Conservation (phyloP, 805 yeast genomes). For the Teunomyces barrocoloradensis region DNA sequence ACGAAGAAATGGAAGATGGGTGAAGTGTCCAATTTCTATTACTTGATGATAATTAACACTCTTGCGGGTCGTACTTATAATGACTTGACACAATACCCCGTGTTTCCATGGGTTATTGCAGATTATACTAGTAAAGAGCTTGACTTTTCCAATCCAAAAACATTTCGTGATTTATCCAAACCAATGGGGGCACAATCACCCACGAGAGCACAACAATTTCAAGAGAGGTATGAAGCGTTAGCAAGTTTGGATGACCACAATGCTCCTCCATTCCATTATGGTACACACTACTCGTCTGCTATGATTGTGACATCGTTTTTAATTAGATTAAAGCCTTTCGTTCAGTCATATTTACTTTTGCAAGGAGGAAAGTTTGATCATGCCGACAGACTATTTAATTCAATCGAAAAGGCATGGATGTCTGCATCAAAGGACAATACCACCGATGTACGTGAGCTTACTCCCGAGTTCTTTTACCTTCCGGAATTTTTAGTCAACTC, state of each 20-base stretch:
- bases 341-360: slow-evolving; percentile 68
- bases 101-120: slow-evolving; percentile 88
- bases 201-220: slow-evolving; percentile 58
- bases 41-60: slow-evolving; percentile 75
- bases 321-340: slow-evolving; percentile 77
- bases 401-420: slow-evolving; percentile 74
- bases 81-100: slow-evolving; percentile 86
- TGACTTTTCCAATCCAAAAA: slow-evolving; percentile 59
- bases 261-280: slow-evolving; percentile 84
- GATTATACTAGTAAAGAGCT: slow-evolving; percentile 71
- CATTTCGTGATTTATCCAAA: slow-evolving; percentile 73
- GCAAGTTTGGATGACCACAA: slow-evolving; percentile 53
- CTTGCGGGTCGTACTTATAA: slow-evolving; percentile 87
- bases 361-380: slow-evolving; percentile 91
- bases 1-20: slow-evolving; percentile 77
- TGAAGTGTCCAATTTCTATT: slow-evolving; percentile 78
- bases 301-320: slow-evolving; percentile 86
- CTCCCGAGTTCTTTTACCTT: slow-evolving; percentile 80
- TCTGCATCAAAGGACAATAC: slow-evolving; percentile 78
- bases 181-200: slow-evolving; percentile 89
- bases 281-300: slow-evolving; percentile 91
- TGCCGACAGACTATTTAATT: slow-evolving; percentile 77
- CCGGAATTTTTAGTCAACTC: slow-evolving; percentile 74
- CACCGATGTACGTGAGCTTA: slow-evolving; percentile 83
- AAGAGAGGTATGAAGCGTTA: slow-evolving; percentile 71